Evolutionary conservation across 225 moss, liverwort and hornwort genomes (phyloP).

Genomic region (Pleurozium schreberi): DNA sequence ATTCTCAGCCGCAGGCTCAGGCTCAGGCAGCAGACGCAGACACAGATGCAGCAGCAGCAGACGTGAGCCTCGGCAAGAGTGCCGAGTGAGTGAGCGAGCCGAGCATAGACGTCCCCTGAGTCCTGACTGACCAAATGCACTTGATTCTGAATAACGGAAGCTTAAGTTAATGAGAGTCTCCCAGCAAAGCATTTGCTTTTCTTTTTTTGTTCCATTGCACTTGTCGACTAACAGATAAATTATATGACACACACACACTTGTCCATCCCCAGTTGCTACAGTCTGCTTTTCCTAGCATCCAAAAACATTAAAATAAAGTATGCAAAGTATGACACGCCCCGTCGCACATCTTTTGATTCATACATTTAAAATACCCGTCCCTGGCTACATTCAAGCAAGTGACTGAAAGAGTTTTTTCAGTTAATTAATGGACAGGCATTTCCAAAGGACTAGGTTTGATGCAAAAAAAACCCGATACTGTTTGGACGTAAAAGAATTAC

Average conservation of each 20-base stretch:
- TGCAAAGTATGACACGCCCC: not conserved
- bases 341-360: not conserved
- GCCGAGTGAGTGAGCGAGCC: not conserved
- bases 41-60: not conserved
- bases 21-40: too few relatives aligned
- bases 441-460: not conserved
- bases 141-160: not conserved
- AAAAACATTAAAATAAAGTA: not conserved
- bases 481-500: not conserved
- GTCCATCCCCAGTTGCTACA: not conserved
- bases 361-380: not conserved
- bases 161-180: not conserved
- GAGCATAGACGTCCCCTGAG: too few relatives aligned
- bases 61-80: not conserved
- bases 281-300: not conserved
- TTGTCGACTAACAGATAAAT: not conserved
- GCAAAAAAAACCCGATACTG: too few relatives aligned
- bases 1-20: not conserved
- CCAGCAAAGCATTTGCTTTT: not conserved
- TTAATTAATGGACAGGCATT: not conserved
- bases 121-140: not conserved
- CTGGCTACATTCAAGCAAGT: not conserved
- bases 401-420: not conserved
- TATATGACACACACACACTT: not conserved
- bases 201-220: not conserved